Evolutionary conservation across 2,329 filamentous ascomycete species (phyloP).

Genomic region (Blastomyces parvus): DNA sequence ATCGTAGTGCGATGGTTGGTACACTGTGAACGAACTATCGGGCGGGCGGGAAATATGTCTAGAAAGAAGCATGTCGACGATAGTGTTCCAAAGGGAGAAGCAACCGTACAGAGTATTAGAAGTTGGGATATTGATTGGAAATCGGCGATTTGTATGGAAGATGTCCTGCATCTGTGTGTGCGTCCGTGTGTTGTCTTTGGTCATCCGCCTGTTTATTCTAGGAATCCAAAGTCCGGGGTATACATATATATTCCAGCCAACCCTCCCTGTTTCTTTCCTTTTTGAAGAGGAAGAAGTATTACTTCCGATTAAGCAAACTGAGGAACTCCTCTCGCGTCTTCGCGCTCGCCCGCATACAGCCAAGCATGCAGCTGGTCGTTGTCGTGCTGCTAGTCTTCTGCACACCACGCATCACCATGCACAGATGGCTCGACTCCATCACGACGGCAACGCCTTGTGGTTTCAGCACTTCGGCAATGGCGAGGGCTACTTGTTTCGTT

Average conservation of each 20-base stretch:
- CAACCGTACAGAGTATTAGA: not conserved
- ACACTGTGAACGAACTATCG: not conserved
- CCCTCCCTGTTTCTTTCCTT: not conserved
- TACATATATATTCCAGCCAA: not conserved
- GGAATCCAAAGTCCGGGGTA: not conserved
- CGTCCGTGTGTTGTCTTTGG: not conserved
- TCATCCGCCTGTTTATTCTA: not conserved
- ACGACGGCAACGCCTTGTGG: constrained; percentile 94
- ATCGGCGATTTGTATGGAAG: not conserved
- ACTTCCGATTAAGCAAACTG: constrained; percentile 58
- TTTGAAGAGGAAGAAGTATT: constrained; percentile 8
- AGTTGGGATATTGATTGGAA: not conserved
- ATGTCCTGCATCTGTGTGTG: not conserved
- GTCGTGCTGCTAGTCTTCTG: constrained; percentile 80
- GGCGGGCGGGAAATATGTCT: not conserved
- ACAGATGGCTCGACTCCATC: constrained; percentile 92
- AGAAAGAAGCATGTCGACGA: not conserved
- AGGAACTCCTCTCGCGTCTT: constrained; percentile 96
- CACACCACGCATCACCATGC: constrained; percentile 99
- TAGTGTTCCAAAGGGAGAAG: too few species aligned
- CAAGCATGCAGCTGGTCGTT: constrained; percentile 95
- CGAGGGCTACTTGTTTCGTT: constrained; percentile 90
- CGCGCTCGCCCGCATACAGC: constrained; percentile 81
- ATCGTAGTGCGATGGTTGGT: not conserved
- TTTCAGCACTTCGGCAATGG: constrained; percentile 84